Conservation (phyloP, 495 filamentous ascomycete genomes). For the Penicillium atrosanguineum region DNA sequence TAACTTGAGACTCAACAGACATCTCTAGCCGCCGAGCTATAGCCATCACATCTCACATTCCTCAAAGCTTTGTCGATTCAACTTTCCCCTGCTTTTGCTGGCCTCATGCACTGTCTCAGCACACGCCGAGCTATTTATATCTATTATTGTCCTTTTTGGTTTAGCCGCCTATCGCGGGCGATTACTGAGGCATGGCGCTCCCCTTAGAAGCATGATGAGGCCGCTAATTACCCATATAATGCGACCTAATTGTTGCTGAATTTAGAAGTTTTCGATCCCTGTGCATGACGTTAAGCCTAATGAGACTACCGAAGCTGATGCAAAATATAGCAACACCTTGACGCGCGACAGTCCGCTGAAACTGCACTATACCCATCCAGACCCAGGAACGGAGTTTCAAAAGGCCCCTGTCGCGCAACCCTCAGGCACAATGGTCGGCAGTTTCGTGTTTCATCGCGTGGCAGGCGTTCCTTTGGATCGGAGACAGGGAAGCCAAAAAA, state of each 20-base stretch:
- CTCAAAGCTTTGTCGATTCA: constrained; percentile 3
- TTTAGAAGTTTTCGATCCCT: constrained; percentile 32
- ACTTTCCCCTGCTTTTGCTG: constrained; percentile 1
- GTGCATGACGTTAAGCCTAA: constrained; percentile 28
- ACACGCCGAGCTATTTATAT: constrained; percentile 29
- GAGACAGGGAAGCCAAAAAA: constrained; percentile 33
- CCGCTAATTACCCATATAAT: constrained; percentile 29
- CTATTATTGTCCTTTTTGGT: background rate
- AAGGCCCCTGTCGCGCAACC: constrained; percentile 26
- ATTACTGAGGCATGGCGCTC: constrained; percentile 25
- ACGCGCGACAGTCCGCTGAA: constrained; percentile 46
- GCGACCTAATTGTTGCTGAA: constrained; percentile 38
- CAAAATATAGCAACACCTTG: constrained; percentile 48
- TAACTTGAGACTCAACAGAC: constrained; percentile 22
- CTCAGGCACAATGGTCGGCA: constrained; percentile 27
- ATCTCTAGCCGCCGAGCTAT: constrained; percentile 26
- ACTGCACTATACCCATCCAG: constrained; percentile 28
- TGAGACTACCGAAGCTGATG: constrained; percentile 24
- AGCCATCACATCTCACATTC: constrained; percentile 19
- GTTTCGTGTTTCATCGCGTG: constrained; percentile 36
- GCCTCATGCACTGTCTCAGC: constrained; percentile 11
- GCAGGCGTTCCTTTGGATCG: constrained; percentile 18
- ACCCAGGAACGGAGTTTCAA: constrained; percentile 20
- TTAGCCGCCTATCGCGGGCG: constrained; percentile 23
- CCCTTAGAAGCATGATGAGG: constrained; percentile 3